Percentiles rank a stretch among this genome's conserved stretches.
Conservation (phyloP, 2,329 filamentous ascomycete genomes). For the Periconia macrospinosa region DNA sequence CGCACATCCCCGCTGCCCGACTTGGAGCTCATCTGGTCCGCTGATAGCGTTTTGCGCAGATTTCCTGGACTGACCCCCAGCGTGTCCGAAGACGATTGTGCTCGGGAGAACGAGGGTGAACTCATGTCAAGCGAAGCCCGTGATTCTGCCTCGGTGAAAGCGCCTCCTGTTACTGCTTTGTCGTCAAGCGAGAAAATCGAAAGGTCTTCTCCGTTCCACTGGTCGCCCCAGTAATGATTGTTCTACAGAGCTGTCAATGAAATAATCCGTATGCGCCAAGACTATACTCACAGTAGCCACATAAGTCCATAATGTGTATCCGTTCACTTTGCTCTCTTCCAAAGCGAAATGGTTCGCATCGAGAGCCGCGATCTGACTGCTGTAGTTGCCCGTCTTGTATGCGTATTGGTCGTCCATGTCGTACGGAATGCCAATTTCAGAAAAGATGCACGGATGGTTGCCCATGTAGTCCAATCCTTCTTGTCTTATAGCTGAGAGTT, state of each 20-base stretch:
- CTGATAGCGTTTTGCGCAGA: slow-evolving; percentile 71
- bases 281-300: slow-evolving; percentile 61
- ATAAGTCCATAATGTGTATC: slow-evolving; percentile 90
- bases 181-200: slow-evolving; percentile 90
- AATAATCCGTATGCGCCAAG: neutral
- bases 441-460: slow-evolving; percentile 84
- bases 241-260: slow-evolving; percentile 58
- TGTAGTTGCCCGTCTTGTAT: slow-evolving; percentile 94
- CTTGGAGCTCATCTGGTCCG: slow-evolving; percentile 48
- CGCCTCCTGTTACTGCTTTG: slow-evolving; percentile 56
- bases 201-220: slow-evolving; percentile 97
- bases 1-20: slow-evolving; percentile 27
- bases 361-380: slow-evolving; percentile 86
- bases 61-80: slow-evolving; percentile 70
- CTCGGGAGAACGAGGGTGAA: slow-evolving; percentile 59
- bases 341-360: slow-evolving; percentile 95
- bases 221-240: slow-evolving; percentile 83
- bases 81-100: slow-evolving; percentile 50
- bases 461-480: slow-evolving; percentile 90
- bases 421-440: slow-evolving; percentile 96
- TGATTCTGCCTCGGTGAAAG: slow-evolving; percentile 56
- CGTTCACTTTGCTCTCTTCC: slow-evolving; percentile 80
- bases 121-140: slow-evolving; percentile 52
- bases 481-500: slow-evolving; percentile 77
- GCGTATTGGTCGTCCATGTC: slow-evolving; percentile 98